These are phyloP conservation scores for Nemania sp. DNA, from an alignment of 2,329 filamentous ascomycete genomes.

Conservation along the genomic window DNA sequence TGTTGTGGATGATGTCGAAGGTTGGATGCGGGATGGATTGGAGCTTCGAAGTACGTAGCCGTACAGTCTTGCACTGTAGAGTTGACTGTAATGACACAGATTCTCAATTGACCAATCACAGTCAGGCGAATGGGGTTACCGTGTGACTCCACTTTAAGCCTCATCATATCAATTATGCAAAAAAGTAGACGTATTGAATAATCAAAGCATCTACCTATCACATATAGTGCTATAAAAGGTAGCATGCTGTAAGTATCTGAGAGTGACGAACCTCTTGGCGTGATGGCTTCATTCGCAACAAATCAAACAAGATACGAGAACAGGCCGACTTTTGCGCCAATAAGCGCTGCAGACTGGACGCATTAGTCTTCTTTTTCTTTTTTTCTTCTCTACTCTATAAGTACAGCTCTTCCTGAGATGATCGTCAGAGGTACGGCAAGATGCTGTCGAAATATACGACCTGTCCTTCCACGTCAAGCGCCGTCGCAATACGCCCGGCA, in stretches of 20 bases:
- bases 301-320: neutral
- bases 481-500: slow-evolving; percentile 34
- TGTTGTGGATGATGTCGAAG: slow-evolving; percentile 27
- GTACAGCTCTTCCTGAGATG: slow-evolving; percentile 28
- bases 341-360: neutral
- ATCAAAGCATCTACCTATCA: neutral
- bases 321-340: neutral
- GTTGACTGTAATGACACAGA: slow-evolving; percentile 22
- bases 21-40: slow-evolving; percentile 25
- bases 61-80: too few species aligned
- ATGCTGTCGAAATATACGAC: slow-evolving; percentile 38
- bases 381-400: neutral
- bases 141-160: too few species aligned
- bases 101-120: slow-evolving; percentile 18
- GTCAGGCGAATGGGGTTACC: too few species aligned
- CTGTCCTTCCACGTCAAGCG: slow-evolving; percentile 29
- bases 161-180: too few species aligned
- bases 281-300: slow-evolving; percentile 5
- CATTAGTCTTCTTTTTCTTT: neutral
- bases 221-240: too few species aligned
- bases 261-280: slow-evolving; percentile 3
- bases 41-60: slow-evolving; percentile 10
- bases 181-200: neutral
- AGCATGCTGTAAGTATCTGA: neutral
- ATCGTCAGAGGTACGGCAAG: slow-evolving; percentile 36